These are phyloP conservation scores for Colletotrichum spinosum DNA, from an alignment of 2,329 filamentous ascomycete genomes.

Conservation along the genomic window DNA sequence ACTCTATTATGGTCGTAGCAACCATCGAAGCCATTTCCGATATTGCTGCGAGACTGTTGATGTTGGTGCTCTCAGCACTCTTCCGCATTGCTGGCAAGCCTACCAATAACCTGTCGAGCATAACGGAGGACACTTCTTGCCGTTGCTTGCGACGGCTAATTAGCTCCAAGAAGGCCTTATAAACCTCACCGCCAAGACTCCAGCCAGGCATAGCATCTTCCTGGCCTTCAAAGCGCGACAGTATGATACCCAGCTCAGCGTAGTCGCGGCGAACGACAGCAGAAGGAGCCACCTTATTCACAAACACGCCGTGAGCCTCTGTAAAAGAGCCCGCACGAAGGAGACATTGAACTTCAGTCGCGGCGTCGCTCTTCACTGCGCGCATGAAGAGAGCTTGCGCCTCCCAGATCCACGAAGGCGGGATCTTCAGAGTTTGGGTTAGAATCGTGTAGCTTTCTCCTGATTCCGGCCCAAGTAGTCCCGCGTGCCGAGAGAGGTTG, in stretches of 20 bases:
- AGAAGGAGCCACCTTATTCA: constrained; percentile 82
- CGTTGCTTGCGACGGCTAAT: constrained; percentile 55
- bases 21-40: constrained; percentile 84
- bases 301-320: constrained; percentile 87
- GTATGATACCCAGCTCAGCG: constrained; percentile 72
- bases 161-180: constrained; percentile 70
- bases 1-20: constrained; percentile 71
- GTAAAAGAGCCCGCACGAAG: constrained; percentile 80
- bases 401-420: constrained; percentile 84
- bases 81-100: constrained; percentile 68
- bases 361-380: constrained; percentile 75
- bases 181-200: constrained; percentile 84
- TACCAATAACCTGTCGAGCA: constrained; percentile 68
- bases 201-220: constrained; percentile 76
- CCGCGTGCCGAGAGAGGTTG: constrained; percentile 79
- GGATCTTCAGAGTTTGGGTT: constrained; percentile 75
- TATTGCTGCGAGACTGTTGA: constrained; percentile 76
- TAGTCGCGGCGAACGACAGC: constrained; percentile 88
- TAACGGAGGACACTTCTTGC: constrained; percentile 53
- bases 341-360: constrained; percentile 81
- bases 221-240: constrained; percentile 77
- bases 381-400: constrained; percentile 88
- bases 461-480: constrained; percentile 70
- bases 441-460: constrained; percentile 69
- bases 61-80: constrained; percentile 48